Percentiles rank a stretch among this genome's conserved stretches.
Conservation (phyloP, 768 basidiomycete species). For the Sarcodon sp. region DNA sequence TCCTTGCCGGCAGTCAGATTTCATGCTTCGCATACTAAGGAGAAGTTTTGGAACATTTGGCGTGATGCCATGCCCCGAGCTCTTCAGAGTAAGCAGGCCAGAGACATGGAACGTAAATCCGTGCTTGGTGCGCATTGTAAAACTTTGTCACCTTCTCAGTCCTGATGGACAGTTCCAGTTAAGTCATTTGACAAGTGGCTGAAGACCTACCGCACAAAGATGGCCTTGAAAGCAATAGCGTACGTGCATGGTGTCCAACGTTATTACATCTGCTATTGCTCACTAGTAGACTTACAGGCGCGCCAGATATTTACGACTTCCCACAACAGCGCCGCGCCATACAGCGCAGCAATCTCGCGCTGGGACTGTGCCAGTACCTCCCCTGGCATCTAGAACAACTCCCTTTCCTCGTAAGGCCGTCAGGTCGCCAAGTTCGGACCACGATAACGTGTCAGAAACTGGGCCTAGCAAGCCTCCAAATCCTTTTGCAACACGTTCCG, state of each 20-base stretch:
- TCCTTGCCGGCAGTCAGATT: slow-evolving; percentile 73
- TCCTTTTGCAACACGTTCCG: neutral
- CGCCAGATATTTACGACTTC: slow-evolving; percentile 70
- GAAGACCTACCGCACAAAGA: slow-evolving; percentile 54
- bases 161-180: slow-evolving; percentile 22
- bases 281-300: slow-evolving; percentile 33
- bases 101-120: slow-evolving; percentile 39
- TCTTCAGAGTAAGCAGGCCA: slow-evolving; percentile 49
- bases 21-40: slow-evolving; percentile 46
- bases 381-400: neutral
- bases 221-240: slow-evolving; percentile 74
- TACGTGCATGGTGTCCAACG: slow-evolving; percentile 28
- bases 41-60: slow-evolving; percentile 55
- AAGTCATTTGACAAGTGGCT: slow-evolving; percentile 52
- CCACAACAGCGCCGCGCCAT: slow-evolving; percentile 34
- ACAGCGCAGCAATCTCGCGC: slow-evolving; percentile 13
- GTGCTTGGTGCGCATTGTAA: slow-evolving; percentile 39
- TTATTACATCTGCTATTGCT: slow-evolving; percentile 4
- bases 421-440: slow-evolving; percentile 6
- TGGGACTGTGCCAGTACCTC: slow-evolving; percentile 4
- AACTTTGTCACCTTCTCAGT: slow-evolving; percentile 1
- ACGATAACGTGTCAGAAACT: slow-evolving; percentile 7
- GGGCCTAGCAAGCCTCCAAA: neutral
- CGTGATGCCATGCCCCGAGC: slow-evolving; percentile 58
- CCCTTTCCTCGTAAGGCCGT: slow-evolving; percentile 2